A percentile compares a stretch with the other conserved stretches of the same genome.
These are phyloP conservation scores for Penicillium longicatenatum DNA, from an alignment of 495 filamentous ascomycete species.

Conservation along the genomic window DNA sequence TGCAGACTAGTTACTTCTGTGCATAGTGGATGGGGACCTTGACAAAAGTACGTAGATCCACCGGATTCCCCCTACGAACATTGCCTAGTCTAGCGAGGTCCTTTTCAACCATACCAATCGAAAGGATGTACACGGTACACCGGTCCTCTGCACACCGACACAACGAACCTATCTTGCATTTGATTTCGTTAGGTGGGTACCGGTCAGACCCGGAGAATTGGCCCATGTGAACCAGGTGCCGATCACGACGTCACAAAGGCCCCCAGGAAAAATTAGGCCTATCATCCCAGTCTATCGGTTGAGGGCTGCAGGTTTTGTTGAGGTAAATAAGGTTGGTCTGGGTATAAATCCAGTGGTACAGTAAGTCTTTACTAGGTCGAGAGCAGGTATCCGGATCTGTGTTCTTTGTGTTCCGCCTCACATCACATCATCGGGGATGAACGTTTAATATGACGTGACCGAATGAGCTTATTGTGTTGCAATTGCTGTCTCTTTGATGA, in stretches of 20 bases:
- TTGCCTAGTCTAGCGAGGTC: not conserved
- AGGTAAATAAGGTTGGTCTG: not conserved
- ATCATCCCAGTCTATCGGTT: too few species aligned
- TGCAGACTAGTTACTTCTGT: not conserved
- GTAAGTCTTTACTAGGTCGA: not conserved
- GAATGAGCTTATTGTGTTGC: not conserved
- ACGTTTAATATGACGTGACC: not conserved
- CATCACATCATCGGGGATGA: not conserved
- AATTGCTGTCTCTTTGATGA: not conserved
- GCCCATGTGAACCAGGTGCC: slow-evolving; percentile 8
- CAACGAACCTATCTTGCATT: not conserved
- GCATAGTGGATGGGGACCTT: not conserved
- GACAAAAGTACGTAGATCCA: slow-evolving; percentile 1
- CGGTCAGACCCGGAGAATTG: not conserved
- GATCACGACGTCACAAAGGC: slow-evolving; percentile 22
- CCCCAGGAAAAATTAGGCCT: not conserved
- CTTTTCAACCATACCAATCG: not conserved
- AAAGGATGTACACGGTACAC: not conserved
- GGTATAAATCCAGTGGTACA: not conserved
- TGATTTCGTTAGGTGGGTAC: not conserved
- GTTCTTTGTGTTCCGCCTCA: not conserved
- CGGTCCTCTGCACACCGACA: not conserved
- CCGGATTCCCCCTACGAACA: not conserved
- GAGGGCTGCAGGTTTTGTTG: not conserved
- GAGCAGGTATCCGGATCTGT: not conserved